A percentile compares a stretch with the other conserved stretches of the same genome.
phyloP scores from a whole-genome alignment of 176 grass and related monocot genomes.

The Zoysia japonica region DNA sequence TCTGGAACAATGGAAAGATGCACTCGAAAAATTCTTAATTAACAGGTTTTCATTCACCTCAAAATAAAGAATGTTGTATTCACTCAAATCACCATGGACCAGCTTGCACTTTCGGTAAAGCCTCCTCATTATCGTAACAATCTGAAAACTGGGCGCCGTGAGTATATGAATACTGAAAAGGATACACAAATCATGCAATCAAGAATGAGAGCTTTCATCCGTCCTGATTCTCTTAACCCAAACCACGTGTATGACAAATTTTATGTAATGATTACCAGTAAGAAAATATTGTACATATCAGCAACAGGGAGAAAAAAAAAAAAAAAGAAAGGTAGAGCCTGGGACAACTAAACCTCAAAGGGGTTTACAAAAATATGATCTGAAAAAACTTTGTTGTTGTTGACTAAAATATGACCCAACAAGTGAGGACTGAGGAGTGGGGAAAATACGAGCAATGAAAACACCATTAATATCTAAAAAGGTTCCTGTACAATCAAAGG shows the following conservation, averaged over 20 bases:
- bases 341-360: no score
- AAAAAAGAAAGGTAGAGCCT: no score
- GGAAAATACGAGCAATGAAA: no score
- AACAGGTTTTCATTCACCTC: slow-evolving; percentile 59
- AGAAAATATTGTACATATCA: not conserved
- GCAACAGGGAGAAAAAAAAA: not conserved
- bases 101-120: slow-evolving; percentile 95
- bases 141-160: slow-evolving; percentile 55
- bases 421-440: no score
- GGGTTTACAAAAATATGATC: no score
- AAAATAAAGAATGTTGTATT: slow-evolving; percentile 99
- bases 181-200: not conserved
- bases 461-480: no score
- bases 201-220: not conserved
- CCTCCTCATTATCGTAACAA: slow-evolving; percentile 83
- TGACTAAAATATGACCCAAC: no score
- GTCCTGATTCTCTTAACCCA: not conserved
- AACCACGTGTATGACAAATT: not conserved
- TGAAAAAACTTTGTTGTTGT: no score
- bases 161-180: slow-evolving; percentile 35
- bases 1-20: not conserved
- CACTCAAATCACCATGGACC: slow-evolving; percentile 98
- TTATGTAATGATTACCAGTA: not conserved
- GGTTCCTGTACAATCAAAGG: no score
- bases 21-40: not conserved